Evolutionary conservation across 2,329 filamentous ascomycete species (phyloP), one percentile per base, ranked within the genome.

Genomic region (Cadophora gregata): DNA sequence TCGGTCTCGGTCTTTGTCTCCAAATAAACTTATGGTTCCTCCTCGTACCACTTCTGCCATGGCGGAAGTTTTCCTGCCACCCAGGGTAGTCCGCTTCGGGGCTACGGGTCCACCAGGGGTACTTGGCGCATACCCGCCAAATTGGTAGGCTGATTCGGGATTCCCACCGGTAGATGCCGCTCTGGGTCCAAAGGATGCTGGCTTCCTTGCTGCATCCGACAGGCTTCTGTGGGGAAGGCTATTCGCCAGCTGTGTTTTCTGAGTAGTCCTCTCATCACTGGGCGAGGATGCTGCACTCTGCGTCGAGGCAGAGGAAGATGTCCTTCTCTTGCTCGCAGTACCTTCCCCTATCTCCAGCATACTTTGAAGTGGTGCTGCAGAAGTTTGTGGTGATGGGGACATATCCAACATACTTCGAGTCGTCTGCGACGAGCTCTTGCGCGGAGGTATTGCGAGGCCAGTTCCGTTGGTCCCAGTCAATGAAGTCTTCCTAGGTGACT

Each of bases 361-460:
- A 36, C 63, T 66, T 64, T 61, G 60, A 27, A 66, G 31, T 19
- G 65, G 61, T n/a, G 14, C 31, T 29, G 53, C 48, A 24, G 58
- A 36, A 36, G n/a, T 59, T 8, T 50, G 56, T n/a, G 60, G 45
- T 25, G 63, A 60, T 21, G 51, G 21, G n/a, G 60, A 62, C 50
- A 59, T 82, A 75, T 89, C 86, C 21, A 90, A 81, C 85, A 91
- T 87, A 78, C 87, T 91, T 72, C 90, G 85, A 66, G 90, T 84
- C 14, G 89, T 88, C 27, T 47, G 56, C 27, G 62, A 60, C 36
- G 62, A 62, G 36, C 25, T 33, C 31, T 53, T 48, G 21, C 61
- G 63, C 45, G 56, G 61, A 14, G 90, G 42, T 12, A 31, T 62
- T 31, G 62, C 45, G 24, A 47, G 48, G n/a, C 29, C 45, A 19